Evolutionary conservation across 2,329 filamentous ascomycete genomes (phyloP).

Genomic region (Epicoccum sorghinum): DNA sequence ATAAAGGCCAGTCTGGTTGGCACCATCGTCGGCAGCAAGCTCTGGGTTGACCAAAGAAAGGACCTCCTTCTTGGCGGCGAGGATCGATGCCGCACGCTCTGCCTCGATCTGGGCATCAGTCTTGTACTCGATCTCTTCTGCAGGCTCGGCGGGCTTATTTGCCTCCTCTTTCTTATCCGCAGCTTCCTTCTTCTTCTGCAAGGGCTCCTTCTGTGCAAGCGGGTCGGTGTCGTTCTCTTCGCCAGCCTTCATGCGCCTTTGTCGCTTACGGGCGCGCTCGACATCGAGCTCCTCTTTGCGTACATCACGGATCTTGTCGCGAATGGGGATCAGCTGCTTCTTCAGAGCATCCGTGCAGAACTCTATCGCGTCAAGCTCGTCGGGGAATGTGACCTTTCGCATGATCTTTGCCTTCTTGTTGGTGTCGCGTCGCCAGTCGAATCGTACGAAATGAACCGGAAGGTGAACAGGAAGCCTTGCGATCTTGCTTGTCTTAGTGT

Average conservation of each 20-base stretch:
- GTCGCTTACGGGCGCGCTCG: conserved; percentile 87
- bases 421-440: conserved; percentile 95
- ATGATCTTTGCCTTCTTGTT: conserved; percentile 99
- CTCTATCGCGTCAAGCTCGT: conserved; percentile 90
- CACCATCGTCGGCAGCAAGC: conserved; percentile 76
- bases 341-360: conserved; percentile 93
- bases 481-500: conserved; percentile 91
- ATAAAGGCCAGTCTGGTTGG: conserved; percentile 94
- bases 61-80: conserved; percentile 86
- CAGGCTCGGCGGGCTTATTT: conserved; percentile 60
- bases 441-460: conserved; percentile 95
- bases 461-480: conserved; percentile 91
- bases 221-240: conserved; percentile 57
- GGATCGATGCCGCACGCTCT: conserved; percentile 76
- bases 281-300: conserved; percentile 94
- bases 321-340: conserved; percentile 83
- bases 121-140: conserved; percentile 79
- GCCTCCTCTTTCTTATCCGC: conserved; percentile 58
- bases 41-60: conserved; percentile 76
- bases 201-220: conserved; percentile 54
- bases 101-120: conserved; percentile 92
- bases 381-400: conserved; percentile 96
- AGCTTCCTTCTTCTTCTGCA: conserved; percentile 58
- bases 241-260: conserved; percentile 71
- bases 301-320: conserved; percentile 94